Evolutionary conservation across 2,329 filamentous ascomycete genomes (phyloP).

Genomic region (Epichloe sibirici): DNA sequence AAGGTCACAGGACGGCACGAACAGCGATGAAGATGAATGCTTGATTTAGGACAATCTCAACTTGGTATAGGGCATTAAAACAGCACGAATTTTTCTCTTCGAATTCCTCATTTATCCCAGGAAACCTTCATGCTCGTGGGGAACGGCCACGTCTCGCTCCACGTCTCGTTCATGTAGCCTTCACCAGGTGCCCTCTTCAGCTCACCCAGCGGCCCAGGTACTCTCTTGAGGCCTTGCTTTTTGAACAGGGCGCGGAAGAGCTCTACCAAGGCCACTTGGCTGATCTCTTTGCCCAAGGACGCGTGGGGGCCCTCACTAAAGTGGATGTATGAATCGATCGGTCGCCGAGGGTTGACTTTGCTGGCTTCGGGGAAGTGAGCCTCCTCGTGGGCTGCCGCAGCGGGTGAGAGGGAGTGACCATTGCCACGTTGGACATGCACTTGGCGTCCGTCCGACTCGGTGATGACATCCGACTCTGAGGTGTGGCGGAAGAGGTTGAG

Average conservation of each 20-base stretch:
- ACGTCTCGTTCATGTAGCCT: conserved; percentile 55
- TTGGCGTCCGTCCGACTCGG: conserved; percentile 38
- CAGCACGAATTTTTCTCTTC: neutral
- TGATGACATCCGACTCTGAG: conserved; percentile 29
- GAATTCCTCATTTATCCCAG: conserved; percentile 26
- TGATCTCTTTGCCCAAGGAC: conserved; percentile 48
- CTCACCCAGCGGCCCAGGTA: conserved; percentile 50
- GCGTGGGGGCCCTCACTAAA: conserved; percentile 51
- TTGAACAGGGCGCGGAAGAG: conserved; percentile 56
- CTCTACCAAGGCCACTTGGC: conserved; percentile 49
- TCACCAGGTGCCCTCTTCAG: conserved; percentile 51
- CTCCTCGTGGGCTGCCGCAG: conserved; percentile 41
- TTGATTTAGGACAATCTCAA: neutral
- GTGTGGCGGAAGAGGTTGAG: conserved; percentile 49
- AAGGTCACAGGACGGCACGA: too few relatives aligned
- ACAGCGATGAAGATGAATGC: too few relatives aligned
- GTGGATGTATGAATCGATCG: conserved; percentile 51
- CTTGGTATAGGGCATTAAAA: neutral
- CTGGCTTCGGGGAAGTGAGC: conserved; percentile 48
- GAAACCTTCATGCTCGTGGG: conserved; percentile 41
- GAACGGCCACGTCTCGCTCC: conserved; percentile 36
- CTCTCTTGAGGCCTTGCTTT: conserved; percentile 47
- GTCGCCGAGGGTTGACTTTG: conserved; percentile 49
- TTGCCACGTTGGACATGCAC: conserved; percentile 42
- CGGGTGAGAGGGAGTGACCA: conserved; percentile 52